Conservation (phyloP, 2,329 filamentous ascomycete genomes). For the Xylogone sp. region DNA sequence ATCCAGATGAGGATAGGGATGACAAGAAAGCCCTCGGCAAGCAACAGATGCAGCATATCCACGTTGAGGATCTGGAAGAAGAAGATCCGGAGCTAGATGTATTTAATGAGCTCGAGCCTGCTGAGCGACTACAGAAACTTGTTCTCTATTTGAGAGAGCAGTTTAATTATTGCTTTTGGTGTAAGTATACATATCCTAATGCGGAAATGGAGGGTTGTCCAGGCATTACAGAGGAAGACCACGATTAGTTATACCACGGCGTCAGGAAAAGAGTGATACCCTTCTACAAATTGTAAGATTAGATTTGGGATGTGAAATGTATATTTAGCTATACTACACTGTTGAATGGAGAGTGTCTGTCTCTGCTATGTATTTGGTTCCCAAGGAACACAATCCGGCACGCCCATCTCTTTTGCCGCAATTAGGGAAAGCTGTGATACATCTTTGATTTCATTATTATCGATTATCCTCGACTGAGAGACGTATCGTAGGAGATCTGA, state of each 20-base stretch:
- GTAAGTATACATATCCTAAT: slow-evolving; percentile 78
- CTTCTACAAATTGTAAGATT: slow-evolving; percentile 1
- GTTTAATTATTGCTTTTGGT: slow-evolving; percentile 92
- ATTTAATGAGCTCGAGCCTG: slow-evolving; percentile 66
- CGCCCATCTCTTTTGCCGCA: slow-evolving; percentile 20
- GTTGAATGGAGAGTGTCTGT: background rate
- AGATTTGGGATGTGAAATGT: slow-evolving; percentile 7
- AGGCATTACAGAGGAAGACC: slow-evolving; percentile 80
- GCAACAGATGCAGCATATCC: slow-evolving; percentile 48
- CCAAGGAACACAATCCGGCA: slow-evolving; percentile 18
- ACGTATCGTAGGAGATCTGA: slow-evolving; percentile 24
- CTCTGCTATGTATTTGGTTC: slow-evolving; percentile 1
- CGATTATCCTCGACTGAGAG: slow-evolving; percentile 8
- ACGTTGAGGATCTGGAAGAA: slow-evolving; percentile 69
- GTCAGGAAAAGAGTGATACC: slow-evolving; percentile 21
- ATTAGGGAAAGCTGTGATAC: slow-evolving; percentile 5
- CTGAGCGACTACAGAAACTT: slow-evolving; percentile 63
- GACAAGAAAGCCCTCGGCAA: slow-evolving; percentile 67
- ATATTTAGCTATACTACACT: slow-evolving; percentile 6
- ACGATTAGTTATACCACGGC: slow-evolving; percentile 41
- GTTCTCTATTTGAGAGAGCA: slow-evolving; percentile 66
- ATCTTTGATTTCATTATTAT: slow-evolving; percentile 4
- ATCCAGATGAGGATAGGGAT: slow-evolving; percentile 67
- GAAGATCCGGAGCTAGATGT: slow-evolving; percentile 77
- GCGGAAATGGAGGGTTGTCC: slow-evolving; percentile 81